Evolutionary conservation across 169 alveolate genomes (phyloP).

Genomic region (Amoebophrya sp.): DNA sequence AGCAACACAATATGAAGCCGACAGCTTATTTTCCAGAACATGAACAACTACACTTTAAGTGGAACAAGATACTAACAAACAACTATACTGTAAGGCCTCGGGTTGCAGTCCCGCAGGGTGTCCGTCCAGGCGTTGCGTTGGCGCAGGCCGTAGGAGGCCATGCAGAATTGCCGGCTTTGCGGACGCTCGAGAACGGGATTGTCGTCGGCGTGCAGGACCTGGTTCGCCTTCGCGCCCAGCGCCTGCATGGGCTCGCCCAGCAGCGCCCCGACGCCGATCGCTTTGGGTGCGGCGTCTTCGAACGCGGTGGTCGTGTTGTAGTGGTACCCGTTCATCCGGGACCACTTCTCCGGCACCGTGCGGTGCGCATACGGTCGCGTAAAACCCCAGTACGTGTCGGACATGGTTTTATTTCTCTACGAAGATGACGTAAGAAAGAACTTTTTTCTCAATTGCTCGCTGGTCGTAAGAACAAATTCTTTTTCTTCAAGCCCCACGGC

Average conservation of each 20-base stretch:
- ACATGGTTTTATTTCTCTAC: not conserved
- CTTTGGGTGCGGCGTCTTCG: not conserved
- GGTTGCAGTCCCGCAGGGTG: slow-evolving; percentile 19
- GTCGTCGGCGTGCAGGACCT: not conserved
- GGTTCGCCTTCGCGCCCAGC: not conserved
- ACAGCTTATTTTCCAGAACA: too few species aligned
- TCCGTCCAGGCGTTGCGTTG: slow-evolving; percentile 14
- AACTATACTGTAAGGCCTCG: not conserved
- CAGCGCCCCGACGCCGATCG: not conserved
- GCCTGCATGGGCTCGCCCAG: not conserved
- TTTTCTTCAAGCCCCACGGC: too few species aligned
- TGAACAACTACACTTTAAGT: too few species aligned
- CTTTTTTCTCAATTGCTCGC: too few species aligned
- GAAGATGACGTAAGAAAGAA: too few species aligned
- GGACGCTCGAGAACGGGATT: slow-evolving; percentile 3
- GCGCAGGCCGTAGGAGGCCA: not conserved
- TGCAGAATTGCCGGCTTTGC: not conserved
- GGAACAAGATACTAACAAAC: not conserved
- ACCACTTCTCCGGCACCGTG: not conserved
- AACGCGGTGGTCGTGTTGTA: not conserved
- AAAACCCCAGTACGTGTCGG: slow-evolving; percentile 12
- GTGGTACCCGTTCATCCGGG: not conserved
- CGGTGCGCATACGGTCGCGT: not conserved
- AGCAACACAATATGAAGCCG: too few species aligned
- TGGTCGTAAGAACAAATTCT: too few species aligned